phyloP scores from a whole-genome alignment of 2,329 filamentous ascomycete genomes.

The Ophiostoma sp. region DNA sequence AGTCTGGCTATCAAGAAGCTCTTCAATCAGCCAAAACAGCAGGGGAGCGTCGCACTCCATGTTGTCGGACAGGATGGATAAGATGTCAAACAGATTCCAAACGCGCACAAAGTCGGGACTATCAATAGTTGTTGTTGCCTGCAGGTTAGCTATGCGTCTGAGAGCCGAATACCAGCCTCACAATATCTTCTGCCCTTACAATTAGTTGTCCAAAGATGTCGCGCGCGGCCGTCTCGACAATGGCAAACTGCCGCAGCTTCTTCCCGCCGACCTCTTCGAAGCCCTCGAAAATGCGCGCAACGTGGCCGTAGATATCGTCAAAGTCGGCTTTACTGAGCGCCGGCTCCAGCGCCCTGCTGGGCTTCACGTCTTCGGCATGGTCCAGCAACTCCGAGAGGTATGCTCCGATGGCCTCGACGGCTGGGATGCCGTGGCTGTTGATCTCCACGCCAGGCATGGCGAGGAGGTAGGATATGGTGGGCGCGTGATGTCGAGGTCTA shows the following conservation, averaged over 20 bases:
- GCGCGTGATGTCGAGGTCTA: neutral
- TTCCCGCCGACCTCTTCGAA: constrained; percentile 34
- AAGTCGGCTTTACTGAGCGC: constrained; percentile 67
- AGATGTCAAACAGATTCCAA: constrained; percentile 90
- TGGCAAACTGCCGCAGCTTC: constrained; percentile 56
- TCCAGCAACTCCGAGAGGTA: constrained; percentile 55
- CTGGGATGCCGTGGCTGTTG: constrained; percentile 46
- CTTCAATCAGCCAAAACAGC: constrained; percentile 86
- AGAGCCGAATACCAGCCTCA: constrained; percentile 47
- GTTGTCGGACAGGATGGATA: constrained; percentile 81
- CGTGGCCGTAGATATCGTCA: constrained; percentile 43
- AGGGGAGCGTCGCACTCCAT: constrained; percentile 73
- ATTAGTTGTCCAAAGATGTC: constrained; percentile 73
- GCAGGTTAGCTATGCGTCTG: constrained; percentile 34
- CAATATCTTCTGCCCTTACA: constrained; percentile 43
- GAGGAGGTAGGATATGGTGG: constrained; percentile 15
- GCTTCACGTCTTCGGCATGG: constrained; percentile 56
- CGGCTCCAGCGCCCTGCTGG: constrained; percentile 61
- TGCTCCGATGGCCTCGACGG: constrained; percentile 48
- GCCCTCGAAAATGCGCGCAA: constrained; percentile 39
- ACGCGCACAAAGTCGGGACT: constrained; percentile 73
- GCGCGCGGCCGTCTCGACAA: constrained; percentile 78
- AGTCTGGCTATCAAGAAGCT: constrained; percentile 91
- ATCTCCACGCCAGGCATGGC: constrained; percentile 48
- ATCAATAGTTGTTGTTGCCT: constrained; percentile 68